Base-by-base conservation (phyloP, 257 asterid species). In the Euphrasia confusa region DNA sequence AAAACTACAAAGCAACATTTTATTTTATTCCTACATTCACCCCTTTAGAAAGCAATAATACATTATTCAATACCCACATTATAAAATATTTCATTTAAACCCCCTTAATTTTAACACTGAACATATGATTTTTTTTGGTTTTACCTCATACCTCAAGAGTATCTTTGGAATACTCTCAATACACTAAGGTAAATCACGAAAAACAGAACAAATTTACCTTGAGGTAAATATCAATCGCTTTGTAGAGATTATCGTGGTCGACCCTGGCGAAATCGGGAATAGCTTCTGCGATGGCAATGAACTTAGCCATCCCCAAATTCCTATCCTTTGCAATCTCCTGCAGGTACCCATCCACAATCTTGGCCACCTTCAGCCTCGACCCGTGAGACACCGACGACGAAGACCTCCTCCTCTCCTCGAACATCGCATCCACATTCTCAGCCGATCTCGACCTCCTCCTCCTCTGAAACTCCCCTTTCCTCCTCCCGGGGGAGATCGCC, bases 361-460 rank as follows among this genome's bases (percentile, higher is more conserved):
- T 93, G 32, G 94, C 96, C 15, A 89, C 96, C 67, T 79, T 92
- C 67, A 83, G 84, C 50, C 87, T 87, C 13, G 95, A 80, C 63
- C 91, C 72, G 58, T 89, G 99, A 26, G 95, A 81, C 0, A 95
- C 95, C 7, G 93, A 88, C 7, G 93, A 88, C 12, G 96, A 86
- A 2, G 91, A 89, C 47, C 98, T 82, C 72, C 97, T 78, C 14
- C 95, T 80, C 72, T 89, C 99, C 64, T 79, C 88, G 33, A 93
- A 83, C 83, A 79, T 83, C 73, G 77, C 57, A 62, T 89, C 94
- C 9, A 84, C 74, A 26, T 83, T 83, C 71, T 92, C 95, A 0
- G 91, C 96, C 0, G 99, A 92, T 0, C 99, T 74, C 3, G 99
- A 92, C 74, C 99, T 81, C 54, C 95, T 81, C 54, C 95, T 79